These are phyloP conservation scores for Suillus paluster DNA, from an alignment of 768 basidiomycete genomes.

Conservation along the genomic window DNA sequence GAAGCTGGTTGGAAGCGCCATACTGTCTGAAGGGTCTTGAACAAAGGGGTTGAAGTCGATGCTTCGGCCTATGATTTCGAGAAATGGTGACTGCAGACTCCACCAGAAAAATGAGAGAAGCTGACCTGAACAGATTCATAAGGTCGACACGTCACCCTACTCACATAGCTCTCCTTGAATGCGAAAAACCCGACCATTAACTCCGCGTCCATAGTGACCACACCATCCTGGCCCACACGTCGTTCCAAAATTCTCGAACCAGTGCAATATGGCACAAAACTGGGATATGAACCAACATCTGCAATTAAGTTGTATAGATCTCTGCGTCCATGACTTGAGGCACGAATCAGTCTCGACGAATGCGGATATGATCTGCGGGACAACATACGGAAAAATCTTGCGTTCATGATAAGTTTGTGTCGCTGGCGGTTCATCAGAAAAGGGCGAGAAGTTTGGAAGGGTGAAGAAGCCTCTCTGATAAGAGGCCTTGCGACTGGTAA, in stretches of 20 bases:
- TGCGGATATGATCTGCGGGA: conserved; percentile 10
- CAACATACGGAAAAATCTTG: conserved; percentile 85
- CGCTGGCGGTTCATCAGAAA: conserved; percentile 40
- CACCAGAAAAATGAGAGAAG: not conserved
- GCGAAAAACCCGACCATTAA: conserved; percentile 87
- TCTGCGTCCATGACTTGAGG: conserved; percentile 68
- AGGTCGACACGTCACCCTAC: conserved; percentile 80
- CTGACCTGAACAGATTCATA: conserved; percentile 77
- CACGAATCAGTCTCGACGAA: conserved; percentile 16
- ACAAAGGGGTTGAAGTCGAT: conserved; percentile 71
- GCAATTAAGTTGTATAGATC: conserved; percentile 88
- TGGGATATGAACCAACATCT: conserved; percentile 83
- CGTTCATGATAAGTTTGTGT: conserved; percentile 77
- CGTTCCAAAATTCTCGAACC: conserved; percentile 62
- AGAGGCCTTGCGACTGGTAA: conserved; percentile 5
- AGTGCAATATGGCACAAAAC: conserved; percentile 90
- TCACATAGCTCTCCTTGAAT: conserved; percentile 87
- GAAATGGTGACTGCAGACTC: conserved; percentile 8
- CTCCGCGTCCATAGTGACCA: conserved; percentile 75
- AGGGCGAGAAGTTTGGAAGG: conserved; percentile 52
- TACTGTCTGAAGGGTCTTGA: conserved; percentile 68
- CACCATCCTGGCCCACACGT: conserved; percentile 33
- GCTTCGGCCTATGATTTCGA: conserved; percentile 61
- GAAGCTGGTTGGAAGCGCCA: conserved; percentile 76
- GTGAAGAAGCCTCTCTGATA: conserved; percentile 48